phyloP scores from a whole-genome alignment of 805 yeast genomes.

The Candida yuanshanica region DNA sequence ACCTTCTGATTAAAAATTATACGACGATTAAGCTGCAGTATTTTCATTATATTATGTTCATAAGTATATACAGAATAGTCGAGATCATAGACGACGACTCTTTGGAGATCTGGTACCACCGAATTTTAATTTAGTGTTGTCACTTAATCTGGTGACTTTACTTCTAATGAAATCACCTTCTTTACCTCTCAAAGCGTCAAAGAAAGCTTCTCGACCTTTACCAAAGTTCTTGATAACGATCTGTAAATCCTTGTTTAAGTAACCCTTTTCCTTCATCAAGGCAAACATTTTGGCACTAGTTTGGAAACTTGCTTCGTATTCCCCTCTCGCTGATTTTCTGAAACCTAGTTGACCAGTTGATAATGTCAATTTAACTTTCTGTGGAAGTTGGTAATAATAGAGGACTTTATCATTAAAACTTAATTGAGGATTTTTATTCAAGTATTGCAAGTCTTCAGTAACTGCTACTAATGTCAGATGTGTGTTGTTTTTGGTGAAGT shows the following conservation, averaged over 20 bases:
- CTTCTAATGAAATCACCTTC: constrained; percentile 72
- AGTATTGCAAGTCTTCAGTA: constrained; percentile 55
- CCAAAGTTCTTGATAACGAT: constrained; percentile 78
- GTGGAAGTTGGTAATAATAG: constrained; percentile 74
- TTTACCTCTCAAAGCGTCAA: constrained; percentile 78
- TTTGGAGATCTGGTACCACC: constrained; percentile 91
- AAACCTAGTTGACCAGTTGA: constrained; percentile 88
- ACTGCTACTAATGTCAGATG: constrained; percentile 70
- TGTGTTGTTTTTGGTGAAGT: constrained; percentile 79
- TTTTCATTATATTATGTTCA: constrained; percentile 4
- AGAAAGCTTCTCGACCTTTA: constrained; percentile 83
- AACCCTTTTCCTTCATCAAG: constrained; percentile 56
- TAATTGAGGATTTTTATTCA: constrained; percentile 47
- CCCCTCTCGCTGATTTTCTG: constrained; percentile 84
- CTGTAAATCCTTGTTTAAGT: constrained; percentile 61
- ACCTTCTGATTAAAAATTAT: not conserved
- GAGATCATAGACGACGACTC: constrained; percentile 58
- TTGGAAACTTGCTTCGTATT: constrained; percentile 90
- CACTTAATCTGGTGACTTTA: constrained; percentile 66
- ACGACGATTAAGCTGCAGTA: not conserved
- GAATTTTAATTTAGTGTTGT: constrained; percentile 75
- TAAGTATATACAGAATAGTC: not conserved
- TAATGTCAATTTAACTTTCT: constrained; percentile 60
- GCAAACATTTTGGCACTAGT: constrained; percentile 70
- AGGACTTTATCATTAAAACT: constrained; percentile 66